These are phyloP conservation scores for Salix viminalis DNA, from an alignment of 345 rosid species.

Conservation along the genomic window DNA sequence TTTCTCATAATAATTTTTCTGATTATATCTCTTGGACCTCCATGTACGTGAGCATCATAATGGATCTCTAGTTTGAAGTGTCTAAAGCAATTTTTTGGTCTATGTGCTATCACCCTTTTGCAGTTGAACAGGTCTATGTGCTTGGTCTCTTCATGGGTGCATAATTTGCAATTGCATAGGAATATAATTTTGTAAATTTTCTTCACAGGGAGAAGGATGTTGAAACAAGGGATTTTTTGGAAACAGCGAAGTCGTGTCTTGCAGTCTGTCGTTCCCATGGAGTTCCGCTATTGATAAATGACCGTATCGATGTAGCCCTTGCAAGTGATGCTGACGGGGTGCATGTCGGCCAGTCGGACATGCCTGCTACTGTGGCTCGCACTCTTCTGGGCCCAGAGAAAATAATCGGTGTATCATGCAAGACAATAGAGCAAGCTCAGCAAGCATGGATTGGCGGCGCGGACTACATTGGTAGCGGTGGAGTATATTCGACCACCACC, in stretches of 20 bases:
- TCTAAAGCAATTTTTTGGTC: background rate
- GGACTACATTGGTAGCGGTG: conserved; percentile 90
- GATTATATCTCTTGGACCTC: background rate
- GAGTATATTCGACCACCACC: conserved; percentile 72
- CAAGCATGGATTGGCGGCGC: conserved; percentile 89
- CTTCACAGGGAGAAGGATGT: conserved; percentile 57
- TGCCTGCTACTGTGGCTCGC: conserved; percentile 57
- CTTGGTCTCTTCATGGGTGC: background rate
- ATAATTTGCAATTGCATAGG: background rate
- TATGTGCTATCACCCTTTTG: background rate
- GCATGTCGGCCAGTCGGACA: conserved; percentile 85
- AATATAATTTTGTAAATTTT: too few species aligned
- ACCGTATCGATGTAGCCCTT: conserved; percentile 77
- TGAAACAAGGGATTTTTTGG: conserved; percentile 57
- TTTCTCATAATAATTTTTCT: background rate
- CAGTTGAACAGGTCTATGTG: background rate
- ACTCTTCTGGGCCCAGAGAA: conserved; percentile 84
- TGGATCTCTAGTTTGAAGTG: background rate
- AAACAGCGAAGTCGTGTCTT: conserved; percentile 67
- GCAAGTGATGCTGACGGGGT: conserved; percentile 89
- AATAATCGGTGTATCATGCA: conserved; percentile 84
- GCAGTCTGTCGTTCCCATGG: conserved; percentile 51
- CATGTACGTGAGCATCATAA: background rate
- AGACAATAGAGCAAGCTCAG: conserved; percentile 72
- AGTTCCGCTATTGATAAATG: conserved; percentile 73